phyloP scores from a whole-genome alignment of 768 basidiomycete genomes.

The Mycena vulgaris region DNA sequence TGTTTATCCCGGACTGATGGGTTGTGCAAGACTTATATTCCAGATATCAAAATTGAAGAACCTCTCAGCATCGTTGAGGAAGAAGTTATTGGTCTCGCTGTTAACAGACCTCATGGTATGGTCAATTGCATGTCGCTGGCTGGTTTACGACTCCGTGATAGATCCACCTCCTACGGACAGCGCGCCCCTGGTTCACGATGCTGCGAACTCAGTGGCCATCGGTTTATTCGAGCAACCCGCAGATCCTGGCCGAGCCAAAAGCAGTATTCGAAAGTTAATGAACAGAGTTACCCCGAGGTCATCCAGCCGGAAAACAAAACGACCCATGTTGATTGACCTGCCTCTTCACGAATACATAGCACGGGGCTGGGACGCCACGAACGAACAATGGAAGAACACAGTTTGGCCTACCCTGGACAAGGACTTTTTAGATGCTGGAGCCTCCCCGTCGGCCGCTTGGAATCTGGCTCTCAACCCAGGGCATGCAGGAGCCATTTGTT shows the following conservation, averaged over 20 bases:
- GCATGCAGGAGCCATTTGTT: background rate
- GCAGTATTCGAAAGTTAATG: background rate
- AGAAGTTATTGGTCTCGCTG: background rate
- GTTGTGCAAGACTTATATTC: conserved; percentile 9
- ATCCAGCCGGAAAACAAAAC: background rate
- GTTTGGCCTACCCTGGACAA: conserved; percentile 14
- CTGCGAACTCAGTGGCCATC: conserved; percentile 13
- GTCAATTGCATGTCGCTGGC: background rate
- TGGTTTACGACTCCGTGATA: background rate
- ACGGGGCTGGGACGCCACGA: conserved; percentile 20
- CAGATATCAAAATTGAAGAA: conserved; percentile 18
- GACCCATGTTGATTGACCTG: conserved; percentile 1
- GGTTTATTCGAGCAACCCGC: background rate
- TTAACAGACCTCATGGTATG: background rate
- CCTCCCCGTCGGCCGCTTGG: background rate
- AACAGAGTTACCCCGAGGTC: background rate
- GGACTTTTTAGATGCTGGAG: background rate
- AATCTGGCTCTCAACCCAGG: background rate
- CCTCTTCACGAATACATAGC: conserved; percentile 18
- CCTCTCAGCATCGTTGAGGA: conserved; percentile 6
- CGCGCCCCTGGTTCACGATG: background rate
- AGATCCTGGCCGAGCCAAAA: background rate
- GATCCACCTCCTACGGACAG: background rate
- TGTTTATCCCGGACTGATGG: background rate
- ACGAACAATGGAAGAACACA: conserved; percentile 10